Percentiles rank a stretch among this genome's conserved stretches.
Evolutionary conservation across 2,329 filamentous ascomycete genomes (phyloP).

Genomic region (Apiospora marii): DNA sequence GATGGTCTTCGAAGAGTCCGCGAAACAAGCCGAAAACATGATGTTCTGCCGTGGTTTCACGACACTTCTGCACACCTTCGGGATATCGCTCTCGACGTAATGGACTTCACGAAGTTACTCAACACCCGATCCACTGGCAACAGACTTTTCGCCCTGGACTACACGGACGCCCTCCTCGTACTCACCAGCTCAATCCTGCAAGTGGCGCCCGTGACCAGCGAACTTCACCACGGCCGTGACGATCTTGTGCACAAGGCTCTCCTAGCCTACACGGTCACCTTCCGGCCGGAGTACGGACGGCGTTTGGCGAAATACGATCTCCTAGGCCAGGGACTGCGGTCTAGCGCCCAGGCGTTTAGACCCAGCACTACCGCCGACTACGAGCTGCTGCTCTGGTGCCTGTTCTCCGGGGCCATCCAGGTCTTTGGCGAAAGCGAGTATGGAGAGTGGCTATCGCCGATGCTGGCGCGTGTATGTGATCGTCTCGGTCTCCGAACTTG

Average conservation of each 20-base stretch:
- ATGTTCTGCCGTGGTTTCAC: not conserved
- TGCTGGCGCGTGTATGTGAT: not conserved
- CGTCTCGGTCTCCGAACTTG: not conserved
- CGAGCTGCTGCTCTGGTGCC: not conserved
- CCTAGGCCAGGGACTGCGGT: not conserved
- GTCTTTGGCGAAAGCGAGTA: not conserved
- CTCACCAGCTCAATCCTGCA: not conserved
- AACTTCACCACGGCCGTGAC: not conserved
- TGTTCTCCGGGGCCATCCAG: not conserved
- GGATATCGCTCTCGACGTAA: not conserved
- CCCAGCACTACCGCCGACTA: not conserved
- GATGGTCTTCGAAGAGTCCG: not conserved
- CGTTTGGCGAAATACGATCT: not conserved
- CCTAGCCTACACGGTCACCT: not conserved
- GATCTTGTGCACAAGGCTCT: not conserved
- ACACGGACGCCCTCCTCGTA: not conserved
- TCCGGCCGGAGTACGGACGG: not conserved
- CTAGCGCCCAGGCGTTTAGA: not conserved
- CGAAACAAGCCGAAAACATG: not conserved
- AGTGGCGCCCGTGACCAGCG: not conserved
- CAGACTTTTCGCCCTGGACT: slow-evolving; percentile 3
- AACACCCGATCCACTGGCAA: not conserved
- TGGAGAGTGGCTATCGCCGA: not conserved
- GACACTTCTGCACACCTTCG: not conserved
- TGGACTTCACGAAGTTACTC: not conserved